phyloP scores from a whole-genome alignment of 208 protist species.

The Leptomonas seymouri region DNA sequence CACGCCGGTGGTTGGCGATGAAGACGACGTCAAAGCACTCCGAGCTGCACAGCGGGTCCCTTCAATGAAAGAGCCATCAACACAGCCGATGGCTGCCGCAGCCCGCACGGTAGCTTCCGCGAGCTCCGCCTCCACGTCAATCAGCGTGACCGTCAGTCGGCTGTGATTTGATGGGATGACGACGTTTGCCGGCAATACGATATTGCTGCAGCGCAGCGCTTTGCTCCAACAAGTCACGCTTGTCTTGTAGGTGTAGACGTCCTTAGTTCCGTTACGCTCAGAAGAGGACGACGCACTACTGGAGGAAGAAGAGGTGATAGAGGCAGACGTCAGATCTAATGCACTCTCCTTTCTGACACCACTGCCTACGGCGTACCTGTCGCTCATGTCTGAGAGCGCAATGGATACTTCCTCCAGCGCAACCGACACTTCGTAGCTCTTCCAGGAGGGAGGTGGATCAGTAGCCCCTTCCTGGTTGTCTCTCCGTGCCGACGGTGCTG shows the following conservation, averaged over 20 bases:
- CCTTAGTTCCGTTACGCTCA: constrained; percentile 6
- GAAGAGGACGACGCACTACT: not conserved
- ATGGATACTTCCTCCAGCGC: constrained; percentile 50
- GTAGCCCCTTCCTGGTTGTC: not conserved
- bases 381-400: not conserved
- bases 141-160: constrained; percentile 56
- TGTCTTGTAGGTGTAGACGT: constrained; percentile 47
- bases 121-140: constrained; percentile 60
- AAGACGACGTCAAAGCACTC: not conserved
- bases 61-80: not conserved
- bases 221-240: constrained; percentile 53
- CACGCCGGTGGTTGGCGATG: constrained; percentile 33
- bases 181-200: constrained; percentile 61
- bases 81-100: not conserved
- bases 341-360: not conserved
- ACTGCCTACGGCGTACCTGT: constrained; percentile 5
- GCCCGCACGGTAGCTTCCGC: constrained; percentile 37
- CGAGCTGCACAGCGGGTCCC: not conserved
- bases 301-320: constrained; percentile 10
- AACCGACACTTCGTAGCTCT: constrained; percentile 45
- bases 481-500: not conserved
- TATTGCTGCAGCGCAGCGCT: constrained; percentile 49
- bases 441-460: constrained; percentile 1
- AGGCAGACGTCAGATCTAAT: not conserved
- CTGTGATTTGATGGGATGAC: constrained; percentile 45